Percentiles rank a stretch among this genome's conserved stretches.
These are phyloP conservation scores for Phytophthora rubi DNA, from an alignment of 352 stramenopile species.

Conservation along the genomic window DNA sequence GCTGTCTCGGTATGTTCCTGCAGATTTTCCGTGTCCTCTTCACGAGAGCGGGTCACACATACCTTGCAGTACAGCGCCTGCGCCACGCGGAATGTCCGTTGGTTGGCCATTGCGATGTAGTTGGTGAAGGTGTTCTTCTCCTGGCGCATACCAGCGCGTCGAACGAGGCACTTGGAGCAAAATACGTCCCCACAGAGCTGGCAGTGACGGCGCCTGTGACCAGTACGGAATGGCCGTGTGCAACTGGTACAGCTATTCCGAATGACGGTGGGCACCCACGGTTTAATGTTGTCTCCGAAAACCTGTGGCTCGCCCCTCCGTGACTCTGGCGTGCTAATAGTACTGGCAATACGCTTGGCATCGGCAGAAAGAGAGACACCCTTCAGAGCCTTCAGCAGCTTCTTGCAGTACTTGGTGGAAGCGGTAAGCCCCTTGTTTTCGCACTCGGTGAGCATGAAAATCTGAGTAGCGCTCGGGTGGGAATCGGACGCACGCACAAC, in stretches of 20 bases:
- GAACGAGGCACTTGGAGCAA: constrained; percentile 74
- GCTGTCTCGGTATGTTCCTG: constrained; percentile 20
- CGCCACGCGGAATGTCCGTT: constrained; percentile 53
- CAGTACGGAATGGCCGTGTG: constrained; percentile 58
- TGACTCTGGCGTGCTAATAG: constrained; percentile 47
- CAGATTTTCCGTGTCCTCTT: constrained; percentile 31
- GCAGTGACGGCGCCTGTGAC: constrained; percentile 70
- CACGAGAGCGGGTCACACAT: constrained; percentile 62
- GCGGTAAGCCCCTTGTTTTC: constrained; percentile 55
- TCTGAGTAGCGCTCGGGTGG: constrained; percentile 42
- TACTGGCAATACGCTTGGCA: constrained; percentile 63
- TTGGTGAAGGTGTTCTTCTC: constrained; percentile 28
- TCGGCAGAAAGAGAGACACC: constrained; percentile 60
- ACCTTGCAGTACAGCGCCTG: constrained; percentile 70
- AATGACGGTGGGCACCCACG: constrained; percentile 59
- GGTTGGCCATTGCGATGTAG: constrained; percentile 27
- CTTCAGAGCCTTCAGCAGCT: constrained; percentile 57
- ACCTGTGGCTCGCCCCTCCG: constrained; percentile 31
- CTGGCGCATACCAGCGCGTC: constrained; percentile 47
- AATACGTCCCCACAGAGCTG: constrained; percentile 78
- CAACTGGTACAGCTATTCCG: constrained; percentile 67
- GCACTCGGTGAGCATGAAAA: constrained; percentile 64
- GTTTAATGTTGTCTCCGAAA: constrained; percentile 46
- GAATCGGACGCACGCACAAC: constrained; percentile 55
- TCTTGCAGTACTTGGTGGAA: constrained; percentile 54